phyloP scores from a whole-genome alignment of 345 rosid genomes.

The Raphanus raphanistrum region DNA sequence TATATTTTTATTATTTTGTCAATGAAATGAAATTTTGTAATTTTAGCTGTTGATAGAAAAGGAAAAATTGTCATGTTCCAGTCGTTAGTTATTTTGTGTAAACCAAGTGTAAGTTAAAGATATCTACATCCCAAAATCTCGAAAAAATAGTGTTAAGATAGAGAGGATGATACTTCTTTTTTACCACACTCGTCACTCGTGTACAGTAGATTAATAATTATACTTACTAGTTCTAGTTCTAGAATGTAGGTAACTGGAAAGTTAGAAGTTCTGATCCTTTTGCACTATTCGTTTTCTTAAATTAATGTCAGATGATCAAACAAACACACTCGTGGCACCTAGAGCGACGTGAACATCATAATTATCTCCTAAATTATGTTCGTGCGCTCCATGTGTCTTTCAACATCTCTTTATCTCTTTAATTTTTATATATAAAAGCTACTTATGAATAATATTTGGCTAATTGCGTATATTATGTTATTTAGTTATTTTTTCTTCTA shows the following conservation, averaged over 20 bases:
- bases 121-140: background rate
- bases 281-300: background rate
- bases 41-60: background rate
- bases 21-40: background rate
- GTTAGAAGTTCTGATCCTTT: constrained; percentile 21
- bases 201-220: constrained; percentile 4
- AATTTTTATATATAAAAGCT: background rate
- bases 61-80: background rate
- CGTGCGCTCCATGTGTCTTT: constrained; percentile 35
- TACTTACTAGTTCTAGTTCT: constrained; percentile 2
- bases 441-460: background rate
- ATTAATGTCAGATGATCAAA: constrained; percentile 44
- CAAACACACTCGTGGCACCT: constrained; percentile 44
- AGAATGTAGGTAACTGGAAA: constrained; percentile 15
- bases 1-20: too few species aligned
- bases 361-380: constrained; percentile 16
- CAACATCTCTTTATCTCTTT: background rate
- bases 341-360: constrained; percentile 21
- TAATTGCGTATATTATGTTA: background rate
- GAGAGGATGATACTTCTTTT: background rate
- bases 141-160: background rate
- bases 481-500: background rate
- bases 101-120: background rate
- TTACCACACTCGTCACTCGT: constrained; percentile 28
- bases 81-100: background rate